phyloP scores from a whole-genome alignment of 1,284 basidiomycete genomes.

The Hymenochaete sp. region DNA sequence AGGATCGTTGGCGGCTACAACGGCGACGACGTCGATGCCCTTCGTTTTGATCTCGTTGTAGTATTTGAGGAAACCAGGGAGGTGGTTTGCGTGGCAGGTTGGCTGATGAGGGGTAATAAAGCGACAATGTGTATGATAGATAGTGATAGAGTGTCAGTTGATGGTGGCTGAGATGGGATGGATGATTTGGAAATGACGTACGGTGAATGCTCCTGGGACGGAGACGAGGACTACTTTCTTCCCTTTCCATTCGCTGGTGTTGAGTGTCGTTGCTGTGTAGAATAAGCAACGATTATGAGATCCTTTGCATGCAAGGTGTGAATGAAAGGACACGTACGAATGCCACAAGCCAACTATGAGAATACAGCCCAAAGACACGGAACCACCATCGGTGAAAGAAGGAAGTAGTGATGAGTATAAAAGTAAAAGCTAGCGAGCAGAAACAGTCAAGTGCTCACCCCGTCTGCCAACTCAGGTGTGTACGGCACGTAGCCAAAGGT shows the following conservation, averaged over 20 bases:
- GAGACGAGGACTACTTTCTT: conserved; percentile 78
- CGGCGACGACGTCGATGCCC: conserved; percentile 64
- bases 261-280: conserved; percentile 39
- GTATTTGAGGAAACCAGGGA: conserved; percentile 61
- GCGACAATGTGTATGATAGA: not conserved
- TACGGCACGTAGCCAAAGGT: conserved; percentile 61
- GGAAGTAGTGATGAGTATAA: too few species aligned
- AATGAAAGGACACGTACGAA: conserved; percentile 37
- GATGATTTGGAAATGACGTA: conserved; percentile 35
- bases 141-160: not conserved
- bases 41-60: conserved; percentile 64
- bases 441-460: conserved; percentile 30
- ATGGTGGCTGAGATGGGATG: not conserved
- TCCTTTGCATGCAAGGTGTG: conserved; percentile 2
- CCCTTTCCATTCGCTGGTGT: conserved; percentile 66
- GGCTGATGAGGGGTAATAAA: conserved; percentile 37
- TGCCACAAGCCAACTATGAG: conserved; percentile 47
- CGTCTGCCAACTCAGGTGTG: conserved; percentile 54
- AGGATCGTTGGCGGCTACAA: conserved; percentile 67
- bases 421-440: conserved; percentile 9
- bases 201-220: conserved; percentile 75
- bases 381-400: too few species aligned
- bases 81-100: conserved; percentile 64
- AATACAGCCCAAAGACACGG: not conserved
- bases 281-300: conserved; percentile 11